Evolutionary conservation across 2,329 filamentous ascomycete species (phyloP).

Genomic region (Alternaria conjuncta): DNA sequence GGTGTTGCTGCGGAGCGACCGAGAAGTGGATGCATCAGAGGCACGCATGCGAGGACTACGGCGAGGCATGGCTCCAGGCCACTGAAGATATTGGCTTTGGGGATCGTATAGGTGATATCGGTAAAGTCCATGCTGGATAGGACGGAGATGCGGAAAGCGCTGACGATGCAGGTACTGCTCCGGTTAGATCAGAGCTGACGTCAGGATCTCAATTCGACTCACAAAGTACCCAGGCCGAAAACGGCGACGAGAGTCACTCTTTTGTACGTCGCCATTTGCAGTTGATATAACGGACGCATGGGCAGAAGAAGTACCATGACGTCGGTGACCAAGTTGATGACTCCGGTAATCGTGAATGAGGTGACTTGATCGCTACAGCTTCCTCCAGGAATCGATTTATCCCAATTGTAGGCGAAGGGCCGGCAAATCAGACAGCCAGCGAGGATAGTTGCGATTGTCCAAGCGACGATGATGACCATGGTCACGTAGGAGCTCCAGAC

Average conservation of each 20-base stretch:
- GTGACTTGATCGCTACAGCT: slow-evolving; percentile 10
- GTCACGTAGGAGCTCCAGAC: neutral
- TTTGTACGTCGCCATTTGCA: slow-evolving; percentile 2
- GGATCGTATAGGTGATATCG: neutral
- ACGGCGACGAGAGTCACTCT: neutral
- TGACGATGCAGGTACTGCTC: neutral
- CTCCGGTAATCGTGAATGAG: neutral
- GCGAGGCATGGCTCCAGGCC: neutral
- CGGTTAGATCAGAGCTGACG: neutral
- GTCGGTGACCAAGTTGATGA: neutral
- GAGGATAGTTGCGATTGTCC: neutral
- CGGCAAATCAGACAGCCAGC: neutral
- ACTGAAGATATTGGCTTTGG: slow-evolving; percentile 1
- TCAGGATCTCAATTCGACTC: neutral
- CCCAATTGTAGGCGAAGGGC: slow-evolving; percentile 26
- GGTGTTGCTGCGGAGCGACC: neutral
- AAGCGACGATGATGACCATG: neutral
- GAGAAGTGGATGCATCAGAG: neutral
- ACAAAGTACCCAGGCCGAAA: neutral
- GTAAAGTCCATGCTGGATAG: neutral
- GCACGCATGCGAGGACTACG: neutral
- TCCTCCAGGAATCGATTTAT: slow-evolving; percentile 27
- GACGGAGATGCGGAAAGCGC: neutral
- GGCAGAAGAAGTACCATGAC: neutral
- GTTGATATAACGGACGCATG: neutral